phyloP scores from a whole-genome alignment of 768 basidiomycete species.

The Trametes coccinea region DNA sequence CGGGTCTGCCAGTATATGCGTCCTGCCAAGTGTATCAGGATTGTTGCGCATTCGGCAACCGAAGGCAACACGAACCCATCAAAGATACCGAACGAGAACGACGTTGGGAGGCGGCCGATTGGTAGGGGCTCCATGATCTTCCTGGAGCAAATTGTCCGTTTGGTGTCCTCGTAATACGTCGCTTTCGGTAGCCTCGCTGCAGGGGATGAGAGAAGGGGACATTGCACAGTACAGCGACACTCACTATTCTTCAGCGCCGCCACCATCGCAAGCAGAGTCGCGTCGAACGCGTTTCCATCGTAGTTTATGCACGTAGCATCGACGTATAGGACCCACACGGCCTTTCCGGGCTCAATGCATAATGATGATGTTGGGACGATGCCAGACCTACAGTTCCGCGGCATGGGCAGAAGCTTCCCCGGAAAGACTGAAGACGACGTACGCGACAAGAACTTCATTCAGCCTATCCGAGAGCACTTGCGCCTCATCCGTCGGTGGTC shows the following conservation, averaged over 20 bases:
- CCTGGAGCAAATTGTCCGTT: slow-evolving; percentile 62
- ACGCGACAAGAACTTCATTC: slow-evolving; percentile 77
- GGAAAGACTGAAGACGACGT: slow-evolving; percentile 30
- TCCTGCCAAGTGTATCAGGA: slow-evolving; percentile 38
- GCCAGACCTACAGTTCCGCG: slow-evolving; percentile 51
- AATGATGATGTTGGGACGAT: slow-evolving; percentile 66
- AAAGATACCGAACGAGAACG: slow-evolving; percentile 78
- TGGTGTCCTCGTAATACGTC: slow-evolving; percentile 65
- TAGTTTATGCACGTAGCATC: slow-evolving; percentile 97
- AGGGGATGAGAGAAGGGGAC: not conserved
- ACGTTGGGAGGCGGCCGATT: slow-evolving; percentile 47
- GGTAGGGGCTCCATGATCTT: slow-evolving; percentile 46
- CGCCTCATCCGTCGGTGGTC: slow-evolving; percentile 92
- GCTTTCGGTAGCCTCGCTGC: slow-evolving; percentile 73
- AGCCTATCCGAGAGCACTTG: slow-evolving; percentile 86
- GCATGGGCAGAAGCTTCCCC: not conserved
- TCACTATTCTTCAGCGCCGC: slow-evolving; percentile 83
- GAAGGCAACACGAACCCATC: slow-evolving; percentile 55
- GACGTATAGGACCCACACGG: slow-evolving; percentile 93
- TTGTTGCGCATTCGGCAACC: not conserved
- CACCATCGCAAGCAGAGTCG: slow-evolving; percentile 83
- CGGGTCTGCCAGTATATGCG: slow-evolving; percentile 75
- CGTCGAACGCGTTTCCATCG: slow-evolving; percentile 94
- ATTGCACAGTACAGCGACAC: slow-evolving; percentile 29
- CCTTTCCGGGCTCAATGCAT: slow-evolving; percentile 77